Evolutionary conservation across 352 stramenopile genomes (phyloP), one percentile per base, ranked within the genome.

Genomic region (Plasmopara halstedii): DNA sequence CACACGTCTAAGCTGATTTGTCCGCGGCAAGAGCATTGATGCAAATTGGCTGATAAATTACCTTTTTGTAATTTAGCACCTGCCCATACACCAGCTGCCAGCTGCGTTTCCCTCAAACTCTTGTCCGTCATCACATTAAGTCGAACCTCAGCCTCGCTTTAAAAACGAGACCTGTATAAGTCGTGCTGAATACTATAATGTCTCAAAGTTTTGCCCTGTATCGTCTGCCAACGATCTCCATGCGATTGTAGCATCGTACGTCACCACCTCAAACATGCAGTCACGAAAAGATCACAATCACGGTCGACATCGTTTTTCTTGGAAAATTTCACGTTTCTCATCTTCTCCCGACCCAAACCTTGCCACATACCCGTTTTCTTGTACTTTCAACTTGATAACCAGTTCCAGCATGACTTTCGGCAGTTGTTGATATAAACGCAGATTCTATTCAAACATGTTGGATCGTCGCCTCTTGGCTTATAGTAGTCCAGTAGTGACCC

Each of bases 111-210:
- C 41, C 66, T 64, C 25, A 84, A 53, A 21, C 84, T 83, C 52
- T 79, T 71, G 63, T 85, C 83, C 65, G 76, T 81, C 26, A 72
- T 81, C 7, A 67, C 60, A 45, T 88, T 88, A n/a, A 88, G 49
- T 7, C 76, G 59, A 1, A 56, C 60, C 46, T 88, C 73, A 6
- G 76, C 71, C 32, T 83, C 67, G 27, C 76, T 85, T 45, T 85
- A 86, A 26, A 86, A 86, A 32, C 62, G 73, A 38, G 86, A 46
- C 17, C 85, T 77, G 11, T 68, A 58, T 13, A 71, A 13, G 7
- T 54, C 60, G 32, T 68, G 56, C 11, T 65, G 60, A 3, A 45
- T 58, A 33, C 26, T 50, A 27, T 34, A 13, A 34, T 32, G 36
- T 34, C 42, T 51, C 17, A 46, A 37, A 23, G 46, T 40, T n/a